A percentile compares a stretch with the other conserved stretches of the same genome.
These are phyloP conservation scores for Mycogone perniciosa DNA, from an alignment of 2,329 filamentous ascomycete species.

Conservation along the genomic window DNA sequence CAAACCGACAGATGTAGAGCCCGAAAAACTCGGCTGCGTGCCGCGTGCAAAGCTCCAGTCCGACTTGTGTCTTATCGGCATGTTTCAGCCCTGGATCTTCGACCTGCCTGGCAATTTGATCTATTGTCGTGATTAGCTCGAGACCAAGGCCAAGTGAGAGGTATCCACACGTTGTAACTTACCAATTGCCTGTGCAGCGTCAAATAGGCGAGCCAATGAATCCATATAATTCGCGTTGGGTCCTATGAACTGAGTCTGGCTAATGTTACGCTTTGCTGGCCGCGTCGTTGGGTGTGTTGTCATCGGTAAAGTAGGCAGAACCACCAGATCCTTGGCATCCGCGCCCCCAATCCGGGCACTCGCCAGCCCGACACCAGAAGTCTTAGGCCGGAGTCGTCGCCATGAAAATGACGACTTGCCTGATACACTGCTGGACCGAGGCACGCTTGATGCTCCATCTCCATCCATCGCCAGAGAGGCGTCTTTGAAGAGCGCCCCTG, in stretches of 20 bases:
- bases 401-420: constrained; percentile 70
- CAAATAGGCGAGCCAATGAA: constrained; percentile 82
- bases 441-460: constrained; percentile 34
- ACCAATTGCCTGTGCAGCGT: constrained; percentile 91
- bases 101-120: constrained; percentile 93
- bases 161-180: constrained; percentile 29
- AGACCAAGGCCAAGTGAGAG: neutral
- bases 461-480: constrained; percentile 46
- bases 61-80: constrained; percentile 89
- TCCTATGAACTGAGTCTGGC: constrained; percentile 65
- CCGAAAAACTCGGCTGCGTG: constrained; percentile 97
- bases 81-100: constrained; percentile 90
- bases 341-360: constrained; percentile 20
- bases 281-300: constrained; percentile 58
- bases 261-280: constrained; percentile 65
- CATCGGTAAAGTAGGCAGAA: constrained; percentile 71
- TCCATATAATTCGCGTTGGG: constrained; percentile 89
- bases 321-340: constrained; percentile 37
- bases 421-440: constrained; percentile 55
- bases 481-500: constrained; percentile 69
- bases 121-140: constrained; percentile 40
- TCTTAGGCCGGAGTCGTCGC: constrained; percentile 86
- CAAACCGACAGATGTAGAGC: constrained; percentile 93
- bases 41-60: constrained; percentile 84
- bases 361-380: constrained; percentile 59